Base-by-base conservation (phyloP, 1,284 basidiomycete genomes). In the Xerocomus amazonicus region DNA sequence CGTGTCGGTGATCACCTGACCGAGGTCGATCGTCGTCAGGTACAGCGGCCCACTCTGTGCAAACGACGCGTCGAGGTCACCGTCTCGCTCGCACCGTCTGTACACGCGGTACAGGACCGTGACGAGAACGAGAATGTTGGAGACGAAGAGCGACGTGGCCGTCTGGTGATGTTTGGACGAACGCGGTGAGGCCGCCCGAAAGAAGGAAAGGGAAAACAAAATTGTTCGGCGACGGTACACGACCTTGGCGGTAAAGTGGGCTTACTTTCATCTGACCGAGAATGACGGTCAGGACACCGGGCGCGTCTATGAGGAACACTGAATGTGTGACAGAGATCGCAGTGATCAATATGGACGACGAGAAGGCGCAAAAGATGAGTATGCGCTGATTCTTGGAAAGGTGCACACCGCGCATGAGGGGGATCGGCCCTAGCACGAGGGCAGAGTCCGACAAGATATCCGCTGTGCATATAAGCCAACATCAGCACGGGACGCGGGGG, bases 91-190 rank as follows among this genome's bases (percentile, higher is more conserved):
- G 9, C 14, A 32, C 10, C 41, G 33, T 12, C 35, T 42, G 13
- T 38, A 45, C n/a, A 53, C 14, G 26, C 44, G 51, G 48, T 51
- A 57, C 16, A 31, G 36, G 19, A 53, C 42, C 13, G 46, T 48
- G 44, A 56, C 40, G 13, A 56, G 39, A 16, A 51, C 51, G 32
- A 45, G 40, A 19, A 47, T 35, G 45, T 57, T 56, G 28, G 50
- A 56, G 36, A 57, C 29, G 36, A 53, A 43, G 16, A 57, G 51
- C 6, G 53, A 51, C 10, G 47, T 14, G 16, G 50, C 45, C 2
- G 34, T 23, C 55, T 56, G 17, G 5, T 31, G 32, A 29, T n/a
- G n/a, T n/a, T n/a, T n/a, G n/a, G 32, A 33, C 12, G 13, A 16
- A 16, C 9, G 29, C 10, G 9, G 6, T 19, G 36, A 7, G 17